Percentiles rank a stretch among this genome's conserved stretches.
These are phyloP conservation scores for Udeniomyces megalosporus DNA, from an alignment of 768 basidiomycete species.

Conservation along the genomic window DNA sequence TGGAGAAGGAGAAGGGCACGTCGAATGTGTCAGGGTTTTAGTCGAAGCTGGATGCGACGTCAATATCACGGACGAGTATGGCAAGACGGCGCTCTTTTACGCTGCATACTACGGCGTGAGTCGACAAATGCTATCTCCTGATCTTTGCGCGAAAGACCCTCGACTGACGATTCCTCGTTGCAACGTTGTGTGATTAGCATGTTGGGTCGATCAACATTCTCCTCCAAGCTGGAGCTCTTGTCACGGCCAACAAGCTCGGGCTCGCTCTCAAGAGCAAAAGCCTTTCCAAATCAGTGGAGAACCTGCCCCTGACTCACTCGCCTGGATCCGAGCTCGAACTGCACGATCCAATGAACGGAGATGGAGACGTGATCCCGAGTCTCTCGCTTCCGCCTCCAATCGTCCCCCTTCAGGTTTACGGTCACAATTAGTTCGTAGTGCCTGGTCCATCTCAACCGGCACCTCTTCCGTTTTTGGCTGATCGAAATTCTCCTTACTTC, in stretches of 20 bases:
- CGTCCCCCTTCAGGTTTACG: conserved; percentile 43
- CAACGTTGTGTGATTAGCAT: background rate
- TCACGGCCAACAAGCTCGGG: conserved; percentile 11
- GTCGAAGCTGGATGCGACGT: conserved; percentile 63
- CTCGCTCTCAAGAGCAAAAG: background rate
- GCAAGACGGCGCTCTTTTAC: conserved; percentile 73
- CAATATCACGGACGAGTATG: conserved; percentile 64
- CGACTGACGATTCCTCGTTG: background rate
- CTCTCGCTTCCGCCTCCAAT: conserved; percentile 94
- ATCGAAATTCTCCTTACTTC: no score
- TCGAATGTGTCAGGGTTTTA: conserved; percentile 56
- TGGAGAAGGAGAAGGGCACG: conserved; percentile 50
- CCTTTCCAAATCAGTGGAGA: background rate
- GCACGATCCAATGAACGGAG: conserved; percentile 38
- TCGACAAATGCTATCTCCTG: background rate
- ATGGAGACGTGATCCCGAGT: conserved; percentile 82
- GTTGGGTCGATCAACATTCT: conserved; percentile 11
- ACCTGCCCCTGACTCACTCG: background rate
- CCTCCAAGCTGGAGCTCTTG: conserved; percentile 7
- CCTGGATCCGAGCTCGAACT: conserved; percentile 18
- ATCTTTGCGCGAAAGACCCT: background rate
- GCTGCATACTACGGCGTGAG: conserved; percentile 76
- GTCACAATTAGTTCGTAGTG: conserved; percentile 9
- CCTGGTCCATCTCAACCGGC: background rate
- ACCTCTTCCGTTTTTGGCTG: background rate